These are phyloP conservation scores for Lumnitzera racemosa DNA, from an alignment of 345 rosid genomes.

Conservation along the genomic window DNA sequence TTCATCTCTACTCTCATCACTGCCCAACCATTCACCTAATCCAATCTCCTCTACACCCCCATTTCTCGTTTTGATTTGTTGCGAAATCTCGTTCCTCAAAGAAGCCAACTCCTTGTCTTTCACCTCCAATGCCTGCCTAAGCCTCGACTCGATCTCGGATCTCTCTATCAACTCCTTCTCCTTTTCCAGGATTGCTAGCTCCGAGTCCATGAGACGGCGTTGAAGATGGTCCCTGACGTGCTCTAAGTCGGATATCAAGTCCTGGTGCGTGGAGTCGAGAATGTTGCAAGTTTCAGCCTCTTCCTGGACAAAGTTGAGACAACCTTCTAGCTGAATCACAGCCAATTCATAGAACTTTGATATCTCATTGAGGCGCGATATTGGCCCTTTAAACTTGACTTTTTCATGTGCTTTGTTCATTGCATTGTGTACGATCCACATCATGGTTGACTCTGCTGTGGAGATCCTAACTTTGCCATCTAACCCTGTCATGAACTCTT, in stretches of 20 bases:
- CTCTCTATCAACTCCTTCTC: conserved; percentile 53
- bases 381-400: conserved; percentile 54
- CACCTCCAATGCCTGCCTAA: conserved; percentile 44
- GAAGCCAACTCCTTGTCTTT: conserved; percentile 49
- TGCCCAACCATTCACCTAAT: conserved; percentile 12
- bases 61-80: conserved; percentile 18
- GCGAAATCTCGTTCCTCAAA: conserved; percentile 36
- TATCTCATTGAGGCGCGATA: conserved; percentile 61
- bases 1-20: conserved; percentile 31
- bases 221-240: conserved; percentile 66
- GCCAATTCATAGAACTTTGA: conserved; percentile 79
- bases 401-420: conserved; percentile 79
- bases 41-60: conserved; percentile 22
- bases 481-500: conserved; percentile 29
- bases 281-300: conserved; percentile 32
- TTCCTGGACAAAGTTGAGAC: conserved; percentile 64
- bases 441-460: conserved; percentile 71
- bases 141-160: conserved; percentile 43
- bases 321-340: conserved; percentile 67
- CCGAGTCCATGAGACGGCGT: conserved; percentile 55
- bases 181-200: conserved; percentile 56
- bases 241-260: conserved; percentile 48
- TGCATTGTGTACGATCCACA: conserved; percentile 63
- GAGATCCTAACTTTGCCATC: conserved; percentile 52
- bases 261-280: conserved; percentile 52